Evolutionary conservation across 192 early-diverging fungal genomes (phyloP), one percentile per base, ranked within the genome.

Genomic region (Haplosporangium gracile): DNA sequence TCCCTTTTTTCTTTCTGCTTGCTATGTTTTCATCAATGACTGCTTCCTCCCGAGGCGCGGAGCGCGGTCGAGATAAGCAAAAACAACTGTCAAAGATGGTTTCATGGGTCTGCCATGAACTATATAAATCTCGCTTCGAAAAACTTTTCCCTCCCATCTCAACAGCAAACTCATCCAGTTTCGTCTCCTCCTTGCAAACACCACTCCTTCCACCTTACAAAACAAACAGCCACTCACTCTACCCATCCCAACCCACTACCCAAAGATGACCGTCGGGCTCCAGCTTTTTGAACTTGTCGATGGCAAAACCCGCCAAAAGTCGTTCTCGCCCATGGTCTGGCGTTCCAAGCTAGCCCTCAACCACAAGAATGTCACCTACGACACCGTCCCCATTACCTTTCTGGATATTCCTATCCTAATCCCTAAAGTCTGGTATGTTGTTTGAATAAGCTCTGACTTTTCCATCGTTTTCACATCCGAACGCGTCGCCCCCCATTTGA

Each of bases 261-360:
- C 76, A 22, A 51, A 26, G 18, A 72, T 72, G 77, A 79, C 69
- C 15, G 26, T 34, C 26, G 34, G 60, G 13, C 26, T 79, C 40
- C 70, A 72, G 8, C 73, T 81, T 10, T 81, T 81, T 70, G 79
- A 81, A 4, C 26, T 81, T 42, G 73, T 81, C 3, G 79, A 81
- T 26, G 36, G 55, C 80, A 75, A 81, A 47, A 70, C 65, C 22
- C 76, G 65, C 32, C 60, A 75, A 38, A 70, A 34, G 32, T 81
- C 74, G n/a, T 76, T 81, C 74, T 75, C 80, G 15, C 74, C 80
- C 16, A 73, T 73, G 24, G 80, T 75, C 68, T 81, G 80, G 80
- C 80, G 74, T 29, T 65, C 80, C 49, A 75, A 81, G 49, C 40
- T 81, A 20, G 49, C 80, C 20, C 65, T 81, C 16, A 65, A 81